Conservation (phyloP, 2,329 filamentous ascomycete species). For the Trichoderma cornu-damae region DNA sequence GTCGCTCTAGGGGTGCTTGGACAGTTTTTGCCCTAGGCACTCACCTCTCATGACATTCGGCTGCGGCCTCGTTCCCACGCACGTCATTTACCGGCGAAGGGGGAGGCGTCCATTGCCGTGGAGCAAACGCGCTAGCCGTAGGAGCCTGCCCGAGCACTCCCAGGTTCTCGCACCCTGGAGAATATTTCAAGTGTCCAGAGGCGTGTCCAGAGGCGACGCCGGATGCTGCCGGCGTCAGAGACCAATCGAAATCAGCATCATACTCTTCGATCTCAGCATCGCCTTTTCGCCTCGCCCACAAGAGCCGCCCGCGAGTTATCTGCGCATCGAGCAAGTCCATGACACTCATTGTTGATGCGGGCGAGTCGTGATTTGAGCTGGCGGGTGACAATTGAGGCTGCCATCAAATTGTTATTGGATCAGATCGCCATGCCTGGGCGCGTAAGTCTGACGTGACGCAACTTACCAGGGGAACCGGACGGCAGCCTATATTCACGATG, state of each 20-base stretch:
- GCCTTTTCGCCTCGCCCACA: constrained; percentile 13
- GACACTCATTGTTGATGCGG: constrained; percentile 21
- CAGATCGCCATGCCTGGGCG: not conserved
- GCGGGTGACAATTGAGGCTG: constrained; percentile 14
- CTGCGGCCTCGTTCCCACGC: not conserved
- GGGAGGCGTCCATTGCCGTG: constrained; percentile 22
- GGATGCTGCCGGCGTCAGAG: not conserved
- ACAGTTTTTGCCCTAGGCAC: too few species aligned
- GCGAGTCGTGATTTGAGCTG: constrained; percentile 18
- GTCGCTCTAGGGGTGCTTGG: not conserved
- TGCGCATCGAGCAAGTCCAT: constrained; percentile 29
- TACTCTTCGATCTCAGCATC: constrained; percentile 12
- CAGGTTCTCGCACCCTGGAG: constrained; percentile 26
- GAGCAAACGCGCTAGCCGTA: not conserved
- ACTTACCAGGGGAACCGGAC: constrained; percentile 35
- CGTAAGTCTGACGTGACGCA: not conserved
- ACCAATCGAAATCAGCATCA: constrained; percentile 17
- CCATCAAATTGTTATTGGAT: not conserved
- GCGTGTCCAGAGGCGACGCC: constrained; percentile 13
- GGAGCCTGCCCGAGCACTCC: constrained; percentile 4
- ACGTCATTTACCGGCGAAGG: constrained; percentile 19
- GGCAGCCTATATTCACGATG: constrained; percentile 39
- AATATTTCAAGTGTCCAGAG: constrained; percentile 24
- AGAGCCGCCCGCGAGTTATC: constrained; percentile 22
- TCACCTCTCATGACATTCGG: not conserved